Evolutionary conservation across 306 rosid species (phyloP), one percentile per base, ranked within the genome.

Genomic region (Echinosophora koreensis): DNA sequence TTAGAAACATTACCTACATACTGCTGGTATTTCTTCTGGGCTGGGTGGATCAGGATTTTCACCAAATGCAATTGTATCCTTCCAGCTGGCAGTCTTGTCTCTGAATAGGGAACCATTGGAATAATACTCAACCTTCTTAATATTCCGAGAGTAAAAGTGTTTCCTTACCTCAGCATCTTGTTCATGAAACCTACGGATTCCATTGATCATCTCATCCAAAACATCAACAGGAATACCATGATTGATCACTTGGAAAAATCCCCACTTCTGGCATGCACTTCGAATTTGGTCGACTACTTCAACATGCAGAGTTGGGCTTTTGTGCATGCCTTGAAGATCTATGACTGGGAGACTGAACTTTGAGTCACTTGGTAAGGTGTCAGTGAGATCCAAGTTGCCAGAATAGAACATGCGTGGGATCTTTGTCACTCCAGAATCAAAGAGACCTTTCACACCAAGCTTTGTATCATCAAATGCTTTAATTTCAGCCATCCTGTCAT

Each of bases 371-470:
- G 55, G 17, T n/a, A 27, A 37, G 5, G 8, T 6, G 12, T 30
- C 5, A 7, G 28, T 38, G 1, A 4, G 14, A 30, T 37, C 28
- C 7, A 7, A 0, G 5, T 28, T 34, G 11, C 13, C 10, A 2
- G 18, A 42, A 17, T 17, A 6, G 3, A 59, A 74, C 49, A 74
- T 60, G 60, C 22, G 66, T 1, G 79, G 69, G 13, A 59, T 63
- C 80, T 75, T 75, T 18, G 80, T 75, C 2, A 75, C 12, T 6
- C 80, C 80, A 35, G 80, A 75, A 30, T 75, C 80, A 4, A 37
- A 3, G 39, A 75, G 63, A 2, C 80, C 80, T 27, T 76, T 76
- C 32, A 76, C 80, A 27, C 80, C 80, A 17, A 14, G 4, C 39
- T 76, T 76, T 64, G 80, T 18, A 18, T 76, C 73, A 0, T 76